Percentiles rank a stretch among this genome's conserved stretches.
Conservation (phyloP, 306 rosid species). For the Arachis stenosperma region DNA sequence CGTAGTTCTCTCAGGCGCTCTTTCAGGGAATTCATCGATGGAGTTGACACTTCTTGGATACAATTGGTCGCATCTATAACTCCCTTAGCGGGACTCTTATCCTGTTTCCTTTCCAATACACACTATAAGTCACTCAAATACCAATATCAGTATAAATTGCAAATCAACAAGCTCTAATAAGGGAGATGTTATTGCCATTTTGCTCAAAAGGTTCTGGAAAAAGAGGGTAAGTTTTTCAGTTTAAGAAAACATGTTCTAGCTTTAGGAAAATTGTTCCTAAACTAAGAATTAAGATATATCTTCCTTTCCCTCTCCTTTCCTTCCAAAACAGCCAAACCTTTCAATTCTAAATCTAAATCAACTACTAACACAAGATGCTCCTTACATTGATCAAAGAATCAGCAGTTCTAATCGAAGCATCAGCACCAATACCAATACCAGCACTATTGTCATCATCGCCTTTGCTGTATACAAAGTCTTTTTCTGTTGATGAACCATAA, state of each 20-base stretch:
- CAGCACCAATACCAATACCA: too few species aligned
- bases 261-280: too few species aligned
- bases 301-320: too few species aligned
- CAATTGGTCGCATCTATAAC: slow-evolving; percentile 45
- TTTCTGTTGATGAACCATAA: not conserved
- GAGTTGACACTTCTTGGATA: slow-evolving; percentile 43
- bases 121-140: slow-evolving; percentile 44
- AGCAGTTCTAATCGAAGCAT: not conserved
- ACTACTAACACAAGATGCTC: not conserved
- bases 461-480: not conserved
- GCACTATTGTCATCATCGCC: not conserved
- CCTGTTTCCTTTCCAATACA: slow-evolving; percentile 31
- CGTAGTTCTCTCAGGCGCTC: slow-evolving; percentile 35
- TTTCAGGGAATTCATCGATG: slow-evolving; percentile 37
- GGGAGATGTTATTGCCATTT: not conserved
- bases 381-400: slow-evolving; percentile 1
- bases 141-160: slow-evolving; percentile 36
- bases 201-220: too few species aligned
- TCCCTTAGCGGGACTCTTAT: slow-evolving; percentile 45
- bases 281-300: too few species aligned
- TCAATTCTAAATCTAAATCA: not conserved
- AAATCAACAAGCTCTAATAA: slow-evolving; percentile 17
- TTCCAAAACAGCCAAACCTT: too few species aligned
- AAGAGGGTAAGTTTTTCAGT: too few species aligned
- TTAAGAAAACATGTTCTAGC: too few species aligned